Percentiles rank a stretch among this genome's conserved stretches.
Evolutionary conservation across 106 monocot genomes (phyloP).

Genomic region (Dendrobium officinale): DNA sequence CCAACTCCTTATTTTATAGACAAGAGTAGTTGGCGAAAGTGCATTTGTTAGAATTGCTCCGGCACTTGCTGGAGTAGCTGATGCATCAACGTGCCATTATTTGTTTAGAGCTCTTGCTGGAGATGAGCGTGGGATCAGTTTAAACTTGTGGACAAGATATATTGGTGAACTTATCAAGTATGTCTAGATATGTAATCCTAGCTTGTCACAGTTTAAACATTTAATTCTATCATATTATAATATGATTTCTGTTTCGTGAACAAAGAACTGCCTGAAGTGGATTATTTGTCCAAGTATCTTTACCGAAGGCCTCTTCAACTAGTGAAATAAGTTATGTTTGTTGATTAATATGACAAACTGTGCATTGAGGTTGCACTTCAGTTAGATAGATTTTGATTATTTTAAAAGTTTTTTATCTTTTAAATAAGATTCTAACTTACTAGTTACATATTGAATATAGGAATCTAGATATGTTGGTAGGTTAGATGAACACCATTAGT

Average conservation of each 20-base stretch:
- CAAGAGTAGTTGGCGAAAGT: constrained; percentile 57
- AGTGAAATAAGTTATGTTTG: too few species aligned
- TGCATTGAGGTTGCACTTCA: too few species aligned
- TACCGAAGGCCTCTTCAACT: too few species aligned
- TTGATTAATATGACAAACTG: too few species aligned
- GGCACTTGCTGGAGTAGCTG: constrained; percentile 70
- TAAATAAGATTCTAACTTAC: too few species aligned
- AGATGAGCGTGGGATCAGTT: constrained; percentile 60
- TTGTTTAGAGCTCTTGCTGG: constrained; percentile 83
- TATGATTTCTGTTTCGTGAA: neutral
- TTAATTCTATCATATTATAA: neutral
- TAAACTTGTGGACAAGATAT: constrained; percentile 75
- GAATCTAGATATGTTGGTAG: too few species aligned
- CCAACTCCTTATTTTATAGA: constrained; percentile 24
- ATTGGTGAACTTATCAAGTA: constrained; percentile 89
- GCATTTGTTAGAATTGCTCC: constrained; percentile 93
- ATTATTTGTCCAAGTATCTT: neutral
- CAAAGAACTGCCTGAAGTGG: neutral
- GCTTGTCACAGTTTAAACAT: neutral
- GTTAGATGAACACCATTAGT: too few species aligned
- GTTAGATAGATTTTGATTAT: too few species aligned
- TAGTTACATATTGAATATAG: too few species aligned
- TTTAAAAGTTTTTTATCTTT: too few species aligned
- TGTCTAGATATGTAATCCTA: constrained; percentile 9
- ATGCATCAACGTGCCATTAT: constrained; percentile 72